These are phyloP conservation scores for Wickerhamiella sorbophila DNA, from an alignment of 805 yeast species.

Conservation along the genomic window DNA sequence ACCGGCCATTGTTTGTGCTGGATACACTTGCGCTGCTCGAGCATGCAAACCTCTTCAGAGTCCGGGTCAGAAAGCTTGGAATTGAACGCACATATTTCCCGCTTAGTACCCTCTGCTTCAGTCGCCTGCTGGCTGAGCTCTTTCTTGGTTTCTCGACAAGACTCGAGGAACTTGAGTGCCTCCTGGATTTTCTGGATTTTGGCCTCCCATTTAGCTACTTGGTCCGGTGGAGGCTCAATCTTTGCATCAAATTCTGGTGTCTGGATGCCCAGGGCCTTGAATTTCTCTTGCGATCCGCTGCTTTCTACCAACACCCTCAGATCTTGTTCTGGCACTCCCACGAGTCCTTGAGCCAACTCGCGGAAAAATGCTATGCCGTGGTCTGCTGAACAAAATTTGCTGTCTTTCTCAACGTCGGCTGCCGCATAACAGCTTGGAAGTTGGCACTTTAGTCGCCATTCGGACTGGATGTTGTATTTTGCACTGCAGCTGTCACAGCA, in stretches of 20 bases:
- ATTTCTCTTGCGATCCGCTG: neutral
- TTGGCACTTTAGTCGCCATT: neutral
- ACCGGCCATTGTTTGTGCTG: neutral
- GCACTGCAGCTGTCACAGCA: neutral
- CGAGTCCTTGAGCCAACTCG: neutral
- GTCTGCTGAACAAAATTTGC: neutral
- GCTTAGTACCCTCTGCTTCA: neutral
- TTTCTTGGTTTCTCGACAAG: neutral
- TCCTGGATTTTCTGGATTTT: neutral
- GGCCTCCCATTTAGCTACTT: neutral
- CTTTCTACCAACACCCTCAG: neutral
- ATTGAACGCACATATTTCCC: neutral
- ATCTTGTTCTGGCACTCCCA: neutral
- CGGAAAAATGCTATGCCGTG: neutral
- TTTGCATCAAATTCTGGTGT: neutral
- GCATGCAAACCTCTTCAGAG: neutral
- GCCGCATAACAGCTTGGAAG: neutral
- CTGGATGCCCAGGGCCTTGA: neutral
- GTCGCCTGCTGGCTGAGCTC: neutral
- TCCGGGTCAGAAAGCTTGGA: neutral
- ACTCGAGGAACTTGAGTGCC: neutral
- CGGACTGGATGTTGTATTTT: neutral
- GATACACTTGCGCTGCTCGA: neutral
- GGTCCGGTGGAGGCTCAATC: neutral
- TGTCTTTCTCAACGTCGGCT: neutral